Percentiles rank a stretch among this genome's conserved stretches.
These are phyloP conservation scores for Asterochloris erici DNA, from an alignment of 139 green algal species.

Conservation along the genomic window DNA sequence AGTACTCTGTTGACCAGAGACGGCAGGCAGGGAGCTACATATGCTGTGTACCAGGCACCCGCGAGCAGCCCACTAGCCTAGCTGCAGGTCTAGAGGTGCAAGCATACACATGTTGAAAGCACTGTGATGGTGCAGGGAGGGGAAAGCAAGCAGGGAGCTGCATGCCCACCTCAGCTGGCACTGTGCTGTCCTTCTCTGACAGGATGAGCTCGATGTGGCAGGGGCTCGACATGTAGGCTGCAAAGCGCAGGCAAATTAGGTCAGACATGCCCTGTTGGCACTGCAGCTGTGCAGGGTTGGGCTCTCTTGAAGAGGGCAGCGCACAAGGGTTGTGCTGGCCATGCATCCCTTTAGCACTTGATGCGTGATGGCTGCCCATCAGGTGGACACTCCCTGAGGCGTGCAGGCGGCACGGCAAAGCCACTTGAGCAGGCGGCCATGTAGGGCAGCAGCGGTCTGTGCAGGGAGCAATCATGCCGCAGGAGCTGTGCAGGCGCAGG, in stretches of 20 bases:
- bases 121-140: too few species aligned
- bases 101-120: too few species aligned
- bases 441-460: background rate
- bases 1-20: background rate
- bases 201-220: constrained; percentile 98
- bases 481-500: background rate
- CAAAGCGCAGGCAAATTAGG: background rate
- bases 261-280: too few species aligned
- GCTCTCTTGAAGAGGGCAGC: too few species aligned
- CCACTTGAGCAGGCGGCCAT: background rate
- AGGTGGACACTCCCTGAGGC: background rate
- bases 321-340: too few species aligned
- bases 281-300: too few species aligned
- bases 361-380: too few species aligned
- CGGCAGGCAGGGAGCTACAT: background rate
- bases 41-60: background rate
- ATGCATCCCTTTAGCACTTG: too few species aligned
- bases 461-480: background rate
- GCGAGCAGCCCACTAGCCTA: background rate
- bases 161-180: constrained; percentile 56
- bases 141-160: background rate
- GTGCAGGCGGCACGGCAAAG: background rate
- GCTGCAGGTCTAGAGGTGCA: too few species aligned
- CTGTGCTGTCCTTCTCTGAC: constrained; percentile 75
- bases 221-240: constrained; percentile 94